phyloP scores from a whole-genome alignment of 176 grass and related monocot species.

The Pontederia paniculata region DNA sequence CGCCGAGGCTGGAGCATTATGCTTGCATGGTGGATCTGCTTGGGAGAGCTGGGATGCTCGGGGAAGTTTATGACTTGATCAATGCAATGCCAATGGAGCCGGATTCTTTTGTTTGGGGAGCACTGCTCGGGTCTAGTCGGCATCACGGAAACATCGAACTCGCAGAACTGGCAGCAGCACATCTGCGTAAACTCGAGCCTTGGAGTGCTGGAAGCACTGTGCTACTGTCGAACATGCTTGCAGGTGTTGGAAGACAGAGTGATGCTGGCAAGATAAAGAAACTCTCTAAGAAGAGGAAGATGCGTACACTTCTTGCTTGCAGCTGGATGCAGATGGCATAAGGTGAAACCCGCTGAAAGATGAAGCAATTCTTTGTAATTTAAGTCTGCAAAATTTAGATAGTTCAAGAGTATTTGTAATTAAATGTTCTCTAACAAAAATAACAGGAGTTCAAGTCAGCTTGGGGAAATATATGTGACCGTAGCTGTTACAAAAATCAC shows the following conservation, averaged over 20 bases:
- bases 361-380: too few relatives aligned
- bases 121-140: conserved; percentile 42
- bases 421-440: too few relatives aligned
- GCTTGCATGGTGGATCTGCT: conserved; percentile 61
- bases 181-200: conserved; percentile 33
- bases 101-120: conserved; percentile 57
- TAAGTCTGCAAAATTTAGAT: too few relatives aligned
- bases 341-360: too few relatives aligned
- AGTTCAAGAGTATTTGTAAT: too few relatives aligned
- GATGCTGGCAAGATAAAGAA: conserved; percentile 40
- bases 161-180: conserved; percentile 23
- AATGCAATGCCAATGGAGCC: conserved; percentile 44
- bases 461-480: too few relatives aligned
- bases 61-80: conserved; percentile 38
- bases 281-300: conserved; percentile 28
- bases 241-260: conserved; percentile 18
- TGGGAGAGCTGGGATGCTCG: conserved; percentile 37
- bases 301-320: conserved; percentile 32
- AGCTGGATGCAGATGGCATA: conserved; percentile 35
- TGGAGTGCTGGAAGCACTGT: conserved; percentile 26
- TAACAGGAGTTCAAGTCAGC: too few relatives aligned
- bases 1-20: conserved; percentile 53
- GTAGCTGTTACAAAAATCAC: too few relatives aligned
- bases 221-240: conserved; percentile 34
- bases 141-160: conserved; percentile 54